phyloP scores from a whole-genome alignment of 495 filamentous ascomycete genomes.

The Penicillium canescens region DNA sequence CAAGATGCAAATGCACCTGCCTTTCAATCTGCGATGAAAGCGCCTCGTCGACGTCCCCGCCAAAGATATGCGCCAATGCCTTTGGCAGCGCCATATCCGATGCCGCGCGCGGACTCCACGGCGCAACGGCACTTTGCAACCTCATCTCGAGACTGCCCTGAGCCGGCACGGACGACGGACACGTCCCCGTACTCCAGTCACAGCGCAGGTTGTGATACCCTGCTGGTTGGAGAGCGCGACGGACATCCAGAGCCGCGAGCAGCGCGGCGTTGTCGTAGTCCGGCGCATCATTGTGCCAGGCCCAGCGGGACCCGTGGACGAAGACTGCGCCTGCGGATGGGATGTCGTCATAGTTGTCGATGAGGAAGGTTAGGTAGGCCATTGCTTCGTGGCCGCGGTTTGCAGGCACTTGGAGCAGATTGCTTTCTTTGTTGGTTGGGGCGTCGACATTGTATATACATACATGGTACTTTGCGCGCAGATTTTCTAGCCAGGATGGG shows the following conservation, averaged over 20 bases:
- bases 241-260: conserved; percentile 34
- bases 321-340: conserved; percentile 49
- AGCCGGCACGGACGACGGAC: conserved; percentile 26
- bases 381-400: conserved; percentile 72
- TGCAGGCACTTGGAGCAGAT: conserved; percentile 54
- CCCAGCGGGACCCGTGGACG: conserved; percentile 42
- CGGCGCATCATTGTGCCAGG: conserved; percentile 46
- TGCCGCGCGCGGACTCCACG: conserved; percentile 41
- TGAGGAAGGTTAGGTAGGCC: conserved; percentile 66
- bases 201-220: conserved; percentile 51
- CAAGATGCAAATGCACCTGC: conserved; percentile 13
- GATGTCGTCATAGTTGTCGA: conserved; percentile 63
- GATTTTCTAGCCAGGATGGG: conserved; percentile 34
- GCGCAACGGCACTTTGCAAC: conserved; percentile 33
- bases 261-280: conserved; percentile 42
- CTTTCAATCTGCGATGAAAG: neutral
- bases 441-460: conserved; percentile 59
- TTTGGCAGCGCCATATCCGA: conserved; percentile 36
- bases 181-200: conserved; percentile 46
- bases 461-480: conserved; percentile 36
- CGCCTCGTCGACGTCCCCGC: conserved; percentile 13
- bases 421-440: conserved; percentile 33
- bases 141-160: conserved; percentile 42
- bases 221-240: conserved; percentile 25
- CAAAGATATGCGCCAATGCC: conserved; percentile 36